Conservation (phyloP, 257 asterid genomes). For the Anisodus tanguticus region DNA sequence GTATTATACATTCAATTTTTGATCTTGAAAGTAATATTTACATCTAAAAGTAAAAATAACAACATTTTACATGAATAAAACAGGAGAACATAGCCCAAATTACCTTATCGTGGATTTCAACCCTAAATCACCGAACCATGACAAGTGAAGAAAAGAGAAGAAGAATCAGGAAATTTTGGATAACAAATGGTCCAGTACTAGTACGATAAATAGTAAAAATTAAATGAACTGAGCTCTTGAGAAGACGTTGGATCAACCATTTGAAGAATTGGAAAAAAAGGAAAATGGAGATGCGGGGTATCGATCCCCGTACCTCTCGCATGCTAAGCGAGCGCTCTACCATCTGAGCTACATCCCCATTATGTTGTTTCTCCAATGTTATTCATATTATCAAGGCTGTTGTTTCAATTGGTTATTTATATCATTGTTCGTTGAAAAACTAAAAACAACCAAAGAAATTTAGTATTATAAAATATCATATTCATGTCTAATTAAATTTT, state of each 20-base stretch:
- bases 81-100: not conserved
- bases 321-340: constrained; percentile 64
- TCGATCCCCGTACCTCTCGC: constrained; percentile 61
- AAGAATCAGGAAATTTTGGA: not conserved
- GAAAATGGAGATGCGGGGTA: constrained; percentile 56
- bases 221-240: not conserved
- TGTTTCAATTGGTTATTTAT: too few species aligned
- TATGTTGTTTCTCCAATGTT: too few species aligned
- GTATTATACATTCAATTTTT: too few species aligned
- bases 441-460: too few species aligned
- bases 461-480: too few species aligned
- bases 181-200: not conserved
- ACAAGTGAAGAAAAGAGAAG: not conserved
- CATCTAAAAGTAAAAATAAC: not conserved
- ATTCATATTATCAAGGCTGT: too few species aligned
- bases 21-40: too few species aligned
- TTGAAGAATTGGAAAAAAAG: too few species aligned
- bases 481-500: too few species aligned
- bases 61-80: not conserved
- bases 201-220: not conserved
- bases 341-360: constrained; percentile 71
- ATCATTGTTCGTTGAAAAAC: too few species aligned
- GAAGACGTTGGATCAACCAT: not conserved
- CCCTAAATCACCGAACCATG: not conserved
- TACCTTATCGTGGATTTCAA: not conserved